Percentiles rank a stretch among this genome's conserved stretches.
These are phyloP conservation scores for Lasiodiplodia gonubiensis DNA, from an alignment of 2,329 filamentous ascomycete genomes.

Conservation along the genomic window DNA sequence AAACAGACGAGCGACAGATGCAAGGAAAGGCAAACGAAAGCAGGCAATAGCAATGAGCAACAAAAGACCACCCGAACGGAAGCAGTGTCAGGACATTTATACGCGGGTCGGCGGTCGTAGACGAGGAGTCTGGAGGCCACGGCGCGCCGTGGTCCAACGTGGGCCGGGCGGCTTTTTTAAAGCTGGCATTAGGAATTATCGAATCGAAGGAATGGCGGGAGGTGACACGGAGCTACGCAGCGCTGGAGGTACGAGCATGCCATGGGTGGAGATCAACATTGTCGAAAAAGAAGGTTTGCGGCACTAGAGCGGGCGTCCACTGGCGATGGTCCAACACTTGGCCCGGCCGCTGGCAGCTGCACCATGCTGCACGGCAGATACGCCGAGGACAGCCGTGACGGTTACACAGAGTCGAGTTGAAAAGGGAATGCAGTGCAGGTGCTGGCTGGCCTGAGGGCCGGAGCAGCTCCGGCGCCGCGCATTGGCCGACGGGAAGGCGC, in stretches of 20 bases:
- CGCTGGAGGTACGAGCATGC: constrained; percentile 13
- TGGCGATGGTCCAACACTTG: not conserved
- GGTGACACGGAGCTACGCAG: constrained; percentile 17
- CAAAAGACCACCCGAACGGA: constrained; percentile 15
- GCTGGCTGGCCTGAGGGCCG: constrained; percentile 3
- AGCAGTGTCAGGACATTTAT: not conserved
- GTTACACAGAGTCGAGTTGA: constrained; percentile 10
- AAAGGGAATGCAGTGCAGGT: constrained; percentile 18
- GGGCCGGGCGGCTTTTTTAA: constrained; percentile 12
- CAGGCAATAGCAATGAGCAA: constrained; percentile 19
- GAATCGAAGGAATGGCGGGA: constrained; percentile 8
- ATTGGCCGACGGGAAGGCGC: constrained; percentile 1
- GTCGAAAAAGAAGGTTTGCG: constrained; percentile 12
- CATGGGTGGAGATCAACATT: constrained; percentile 5
- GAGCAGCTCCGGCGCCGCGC: not conserved
- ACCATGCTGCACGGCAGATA: constrained; percentile 7
- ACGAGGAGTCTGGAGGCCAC: not conserved
- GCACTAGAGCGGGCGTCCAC: not conserved
- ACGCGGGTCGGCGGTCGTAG: not conserved
- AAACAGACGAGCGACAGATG: not conserved
- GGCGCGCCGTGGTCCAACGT: not conserved
- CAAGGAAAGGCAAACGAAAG: not conserved
- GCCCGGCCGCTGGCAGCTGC: not conserved
- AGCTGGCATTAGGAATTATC: constrained; percentile 1
- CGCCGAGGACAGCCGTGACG: not conserved